Conservation (phyloP, 768 basidiomycete genomes). For the Candolleomyces eurysporus region DNA sequence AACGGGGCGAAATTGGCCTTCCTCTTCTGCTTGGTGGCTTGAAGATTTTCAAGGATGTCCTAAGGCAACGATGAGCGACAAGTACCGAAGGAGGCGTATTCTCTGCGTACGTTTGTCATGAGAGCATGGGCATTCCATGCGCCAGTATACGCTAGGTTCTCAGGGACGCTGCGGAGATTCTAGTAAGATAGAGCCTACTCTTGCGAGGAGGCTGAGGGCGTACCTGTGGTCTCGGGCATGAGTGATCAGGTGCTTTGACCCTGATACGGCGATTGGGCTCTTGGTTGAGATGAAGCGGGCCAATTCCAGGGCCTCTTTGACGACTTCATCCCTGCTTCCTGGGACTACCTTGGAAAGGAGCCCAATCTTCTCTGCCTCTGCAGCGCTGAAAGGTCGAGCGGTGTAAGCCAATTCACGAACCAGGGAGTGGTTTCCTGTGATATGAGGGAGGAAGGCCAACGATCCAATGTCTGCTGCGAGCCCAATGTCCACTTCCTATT, state of each 20-base stretch:
- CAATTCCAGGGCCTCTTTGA: slow-evolving; percentile 61
- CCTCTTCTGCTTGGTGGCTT: slow-evolving; percentile 30
- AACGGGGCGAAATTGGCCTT: slow-evolving; percentile 25
- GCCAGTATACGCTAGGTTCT: slow-evolving; percentile 44
- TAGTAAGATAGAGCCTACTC: background rate
- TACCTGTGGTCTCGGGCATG: slow-evolving; percentile 82
- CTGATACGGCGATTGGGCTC: slow-evolving; percentile 74
- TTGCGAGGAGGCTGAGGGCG: slow-evolving; percentile 16
- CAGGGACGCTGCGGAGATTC: slow-evolving; percentile 27
- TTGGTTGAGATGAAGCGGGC: slow-evolving; percentile 68
- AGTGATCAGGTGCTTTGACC: slow-evolving; percentile 74
- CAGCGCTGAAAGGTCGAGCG: slow-evolving; percentile 63
- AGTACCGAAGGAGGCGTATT: background rate
- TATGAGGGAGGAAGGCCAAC: slow-evolving; percentile 76
- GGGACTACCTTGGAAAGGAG: slow-evolving; percentile 70
- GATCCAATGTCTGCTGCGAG: slow-evolving; percentile 88
- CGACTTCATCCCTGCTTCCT: slow-evolving; percentile 66
- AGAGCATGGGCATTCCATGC: slow-evolving; percentile 44
- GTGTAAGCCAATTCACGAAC: slow-evolving; percentile 77
- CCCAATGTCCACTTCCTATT: slow-evolving; percentile 82
- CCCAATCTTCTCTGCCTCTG: slow-evolving; percentile 67
- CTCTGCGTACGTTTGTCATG: slow-evolving; percentile 33
- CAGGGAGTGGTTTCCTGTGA: slow-evolving; percentile 71
- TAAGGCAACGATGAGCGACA: slow-evolving; percentile 10
- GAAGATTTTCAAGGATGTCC: slow-evolving; percentile 37